phyloP scores from a whole-genome alignment of 345 rosid species.

The Gossypioides kirkii region DNA sequence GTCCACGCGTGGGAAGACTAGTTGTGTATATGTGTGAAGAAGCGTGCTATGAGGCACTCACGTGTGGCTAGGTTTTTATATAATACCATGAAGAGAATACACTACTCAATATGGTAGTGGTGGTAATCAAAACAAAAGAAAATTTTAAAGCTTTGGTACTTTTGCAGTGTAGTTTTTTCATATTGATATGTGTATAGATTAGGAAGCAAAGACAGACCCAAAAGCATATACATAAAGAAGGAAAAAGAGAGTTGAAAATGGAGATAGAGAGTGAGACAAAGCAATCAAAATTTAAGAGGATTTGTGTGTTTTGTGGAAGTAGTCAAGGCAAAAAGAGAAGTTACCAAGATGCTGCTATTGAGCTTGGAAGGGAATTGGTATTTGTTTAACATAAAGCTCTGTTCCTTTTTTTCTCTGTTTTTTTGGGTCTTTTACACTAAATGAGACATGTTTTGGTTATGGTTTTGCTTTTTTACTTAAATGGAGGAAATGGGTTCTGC shows the following conservation, averaged over 20 bases:
- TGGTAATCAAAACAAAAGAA: constrained; percentile 13
- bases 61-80: constrained; percentile 54
- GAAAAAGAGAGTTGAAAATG: constrained; percentile 18
- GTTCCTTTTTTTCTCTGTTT: constrained; percentile 10
- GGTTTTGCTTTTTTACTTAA: not conserved
- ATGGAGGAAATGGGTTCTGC: constrained; percentile 2
- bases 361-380: constrained; percentile 82
- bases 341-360: constrained; percentile 85
- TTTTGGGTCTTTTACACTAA: constrained; percentile 3
- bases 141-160: constrained; percentile 17
- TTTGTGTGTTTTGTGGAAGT: constrained; percentile 86
- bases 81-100: constrained; percentile 26
- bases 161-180: constrained; percentile 4
- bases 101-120: constrained; percentile 2
- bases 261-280: constrained; percentile 40
- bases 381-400: constrained; percentile 6
- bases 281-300: constrained; percentile 59
- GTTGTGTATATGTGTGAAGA: constrained; percentile 33
- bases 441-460: not conserved
- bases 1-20: constrained; percentile 53
- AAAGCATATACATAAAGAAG: not conserved
- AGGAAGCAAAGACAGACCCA: constrained; percentile 9
- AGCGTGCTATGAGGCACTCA: constrained; percentile 55
- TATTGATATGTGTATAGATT: constrained; percentile 9
- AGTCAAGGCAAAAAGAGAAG: constrained; percentile 83